Percentiles rank a stretch among this genome's conserved stretches.
phyloP scores from a whole-genome alignment of 225 moss, liverwort and hornwort species.

The Takakia lepidozioides region DNA sequence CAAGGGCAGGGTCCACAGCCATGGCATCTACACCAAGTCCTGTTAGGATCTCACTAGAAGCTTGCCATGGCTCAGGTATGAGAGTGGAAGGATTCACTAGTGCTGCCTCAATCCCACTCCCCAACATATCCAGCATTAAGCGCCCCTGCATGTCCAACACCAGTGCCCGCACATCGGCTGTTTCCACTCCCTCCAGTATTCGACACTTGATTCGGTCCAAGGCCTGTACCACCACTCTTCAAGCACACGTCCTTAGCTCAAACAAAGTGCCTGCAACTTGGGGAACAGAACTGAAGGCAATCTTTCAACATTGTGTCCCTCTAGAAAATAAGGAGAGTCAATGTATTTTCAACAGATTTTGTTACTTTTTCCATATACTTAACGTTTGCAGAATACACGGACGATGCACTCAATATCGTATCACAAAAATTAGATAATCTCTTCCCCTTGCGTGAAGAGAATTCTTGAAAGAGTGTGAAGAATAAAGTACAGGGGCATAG shows the following conservation, averaged over 20 bases:
- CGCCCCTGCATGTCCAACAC: conserved; percentile 99
- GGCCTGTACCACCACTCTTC: conserved; percentile 37
- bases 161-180: conserved; percentile 80
- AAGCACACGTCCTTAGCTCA: too few species aligned
- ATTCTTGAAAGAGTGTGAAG: background rate
- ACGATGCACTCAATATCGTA: too few species aligned
- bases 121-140: conserved; percentile 73
- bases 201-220: conserved; percentile 89
- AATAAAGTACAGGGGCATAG: conserved; percentile 57
- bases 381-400: too few species aligned
- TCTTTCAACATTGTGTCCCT: background rate
- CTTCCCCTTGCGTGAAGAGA: too few species aligned
- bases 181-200: conserved; percentile 86
- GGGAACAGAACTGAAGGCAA: background rate
- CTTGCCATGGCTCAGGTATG: conserved; percentile 88
- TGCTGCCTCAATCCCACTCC: conserved; percentile 89
- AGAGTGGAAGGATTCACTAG: conserved; percentile 76
- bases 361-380: too few species aligned
- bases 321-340: too few species aligned
- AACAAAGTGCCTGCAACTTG: background rate
- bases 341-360: too few species aligned
- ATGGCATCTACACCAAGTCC: conserved; percentile 88
- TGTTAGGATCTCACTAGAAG: conserved; percentile 63
- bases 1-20: conserved; percentile 78
- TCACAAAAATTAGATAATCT: too few species aligned